Evolutionary conservation across 306 rosid species (phyloP).

Genomic region (Datisca glomerata): DNA sequence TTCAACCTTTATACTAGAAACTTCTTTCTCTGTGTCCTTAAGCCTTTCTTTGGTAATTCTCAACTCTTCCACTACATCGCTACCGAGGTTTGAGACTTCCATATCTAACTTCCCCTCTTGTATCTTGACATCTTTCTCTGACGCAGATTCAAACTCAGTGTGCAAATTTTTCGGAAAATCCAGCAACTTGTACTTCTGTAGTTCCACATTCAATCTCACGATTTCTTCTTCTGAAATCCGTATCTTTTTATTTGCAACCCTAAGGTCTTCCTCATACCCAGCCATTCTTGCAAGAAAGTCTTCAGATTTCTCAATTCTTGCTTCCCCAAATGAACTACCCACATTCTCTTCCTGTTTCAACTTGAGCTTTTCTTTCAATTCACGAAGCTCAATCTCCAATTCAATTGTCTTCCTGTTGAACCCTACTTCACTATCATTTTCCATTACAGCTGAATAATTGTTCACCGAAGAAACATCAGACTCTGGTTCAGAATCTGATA

Average conservation of each 20-base stretch:
- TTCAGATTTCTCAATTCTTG: conserved; percentile 27
- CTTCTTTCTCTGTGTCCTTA: conserved; percentile 38
- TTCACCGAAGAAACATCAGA: conserved; percentile 90
- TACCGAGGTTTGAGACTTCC: too few species aligned
- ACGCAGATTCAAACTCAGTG: conserved; percentile 14
- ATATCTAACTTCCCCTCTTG: too few species aligned
- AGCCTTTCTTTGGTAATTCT: conserved; percentile 44
- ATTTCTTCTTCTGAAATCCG: conserved; percentile 39
- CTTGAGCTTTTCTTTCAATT: conserved; percentile 57
- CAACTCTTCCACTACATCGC: conserved; percentile 38
- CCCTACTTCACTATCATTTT: conserved; percentile 38
- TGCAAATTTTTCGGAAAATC: conserved; percentile 12
- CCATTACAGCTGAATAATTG: conserved; percentile 44
- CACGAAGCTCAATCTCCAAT: conserved; percentile 79
- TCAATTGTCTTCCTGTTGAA: conserved; percentile 51
- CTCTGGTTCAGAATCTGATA: conserved; percentile 79
- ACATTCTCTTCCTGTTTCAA: conserved; percentile 43
- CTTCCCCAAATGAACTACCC: conserved; percentile 28
- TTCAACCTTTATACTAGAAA: conserved; percentile 41
- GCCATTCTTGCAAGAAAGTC: conserved; percentile 30
- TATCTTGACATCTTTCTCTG: conserved; percentile 13
- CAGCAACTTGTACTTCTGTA: conserved; percentile 23
- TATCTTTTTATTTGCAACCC: conserved; percentile 42
- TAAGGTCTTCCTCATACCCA: conserved; percentile 45
- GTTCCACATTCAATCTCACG: conserved; percentile 31